phyloP scores from a whole-genome alignment of 73 alveolate species.

The Tetrahymena thermophila region DNA sequence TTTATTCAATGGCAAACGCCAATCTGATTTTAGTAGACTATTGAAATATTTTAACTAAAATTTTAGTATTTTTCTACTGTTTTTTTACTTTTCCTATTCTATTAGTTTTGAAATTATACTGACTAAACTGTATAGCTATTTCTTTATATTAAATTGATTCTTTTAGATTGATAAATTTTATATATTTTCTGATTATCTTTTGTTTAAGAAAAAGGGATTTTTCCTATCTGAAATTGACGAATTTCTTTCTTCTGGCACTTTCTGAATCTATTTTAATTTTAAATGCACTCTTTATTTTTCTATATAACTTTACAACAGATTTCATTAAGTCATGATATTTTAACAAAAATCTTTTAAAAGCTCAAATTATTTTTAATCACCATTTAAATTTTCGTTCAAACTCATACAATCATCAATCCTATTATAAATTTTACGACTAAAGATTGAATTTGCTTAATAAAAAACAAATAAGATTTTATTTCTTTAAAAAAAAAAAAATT shows the following conservation, averaged over 20 bases:
- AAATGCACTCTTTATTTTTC: neutral
- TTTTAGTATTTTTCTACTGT: neutral
- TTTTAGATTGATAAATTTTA: neutral
- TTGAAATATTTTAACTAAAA: neutral
- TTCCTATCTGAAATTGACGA: neutral
- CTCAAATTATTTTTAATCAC: no score
- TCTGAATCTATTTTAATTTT: neutral
- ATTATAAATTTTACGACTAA: no score
- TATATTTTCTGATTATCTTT: neutral
- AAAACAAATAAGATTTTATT: no score
- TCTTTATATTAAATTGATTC: neutral
- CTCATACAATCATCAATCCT: no score
- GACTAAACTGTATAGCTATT: neutral
- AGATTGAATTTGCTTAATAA: no score
- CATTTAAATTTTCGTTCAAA: no score
- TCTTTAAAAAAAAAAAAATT: no score
- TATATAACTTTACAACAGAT: neutral
- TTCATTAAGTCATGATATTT: neutral
- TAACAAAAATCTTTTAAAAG: no score
- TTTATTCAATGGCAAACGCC: neutral
- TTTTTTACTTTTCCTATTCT: neutral
- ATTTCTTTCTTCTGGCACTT: neutral
- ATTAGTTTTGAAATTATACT: neutral
- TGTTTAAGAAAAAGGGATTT: neutral
- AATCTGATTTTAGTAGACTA: neutral